Evolutionary conservation across 2,329 filamentous ascomycete species (phyloP).

Genomic region (Colletotrichum echinochloae): DNA sequence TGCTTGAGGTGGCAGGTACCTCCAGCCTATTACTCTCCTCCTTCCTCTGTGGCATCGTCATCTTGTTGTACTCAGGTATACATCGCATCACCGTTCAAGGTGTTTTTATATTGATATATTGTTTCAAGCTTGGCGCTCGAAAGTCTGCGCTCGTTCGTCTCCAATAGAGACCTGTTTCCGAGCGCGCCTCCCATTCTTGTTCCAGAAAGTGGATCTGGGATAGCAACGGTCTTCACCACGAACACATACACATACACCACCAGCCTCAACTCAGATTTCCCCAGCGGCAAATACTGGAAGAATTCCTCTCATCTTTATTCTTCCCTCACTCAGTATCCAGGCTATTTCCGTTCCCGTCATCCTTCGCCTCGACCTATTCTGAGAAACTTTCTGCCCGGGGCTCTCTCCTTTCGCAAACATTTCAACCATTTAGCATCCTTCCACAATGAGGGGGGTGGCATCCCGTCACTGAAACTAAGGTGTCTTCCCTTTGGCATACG

Average conservation of each 20-base stretch:
- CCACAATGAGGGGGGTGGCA: neutral
- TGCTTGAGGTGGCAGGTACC: neutral
- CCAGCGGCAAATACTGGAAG: constrained; percentile 19
- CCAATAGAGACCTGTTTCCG: no score
- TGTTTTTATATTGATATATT: neutral
- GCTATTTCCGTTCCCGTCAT: constrained; percentile 3
- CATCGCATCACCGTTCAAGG: neutral
- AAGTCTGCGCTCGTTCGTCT: neutral
- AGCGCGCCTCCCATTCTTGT: neutral
- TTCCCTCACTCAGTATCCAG: neutral
- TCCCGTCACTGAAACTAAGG: neutral
- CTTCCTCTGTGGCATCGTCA: neutral
- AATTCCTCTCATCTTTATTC: constrained; percentile 11
- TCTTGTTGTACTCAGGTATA: neutral
- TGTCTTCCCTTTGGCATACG: constrained; percentile 2
- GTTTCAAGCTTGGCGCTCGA: no score
- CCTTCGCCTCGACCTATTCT: neutral
- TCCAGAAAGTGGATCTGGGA: neutral
- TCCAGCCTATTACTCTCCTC: no score
- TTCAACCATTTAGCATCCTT: constrained; percentile 18
- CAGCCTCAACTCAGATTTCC: neutral
- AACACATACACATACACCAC: neutral
- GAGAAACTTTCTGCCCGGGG: neutral
- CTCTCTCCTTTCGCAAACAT: constrained; percentile 8
- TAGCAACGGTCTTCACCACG: no score